Evolutionary conservation across 495 filamentous ascomycete species (phyloP).

Genomic region (Penicilliopsis zonata): DNA sequence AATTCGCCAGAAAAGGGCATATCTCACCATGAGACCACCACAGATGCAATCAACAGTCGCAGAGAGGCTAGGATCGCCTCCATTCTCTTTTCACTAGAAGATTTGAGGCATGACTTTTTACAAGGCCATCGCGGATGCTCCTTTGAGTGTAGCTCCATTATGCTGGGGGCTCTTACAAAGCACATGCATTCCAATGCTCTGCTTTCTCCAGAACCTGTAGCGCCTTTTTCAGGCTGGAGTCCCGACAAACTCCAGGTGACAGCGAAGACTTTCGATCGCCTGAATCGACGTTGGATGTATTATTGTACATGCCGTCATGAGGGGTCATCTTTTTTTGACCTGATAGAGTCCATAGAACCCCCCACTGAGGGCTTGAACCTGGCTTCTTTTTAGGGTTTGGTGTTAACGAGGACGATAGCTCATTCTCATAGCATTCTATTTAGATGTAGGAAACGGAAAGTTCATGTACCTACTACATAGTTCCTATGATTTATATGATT

Average conservation of each 20-base stretch:
- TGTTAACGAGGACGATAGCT: no score
- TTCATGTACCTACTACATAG: no score
- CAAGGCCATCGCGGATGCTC: slow-evolving; percentile 8
- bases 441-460: no score
- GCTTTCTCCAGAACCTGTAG: slow-evolving; percentile 9
- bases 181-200: slow-evolving; percentile 12
- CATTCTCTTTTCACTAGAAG: slow-evolving; percentile 6
- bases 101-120: slow-evolving; percentile 10
- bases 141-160: slow-evolving; percentile 19
- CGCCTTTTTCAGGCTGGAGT: slow-evolving; percentile 11
- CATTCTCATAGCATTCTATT: no score
- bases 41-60: slow-evolving; percentile 10
- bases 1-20: slow-evolving; percentile 1
- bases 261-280: no score
- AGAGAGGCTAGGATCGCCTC: slow-evolving; percentile 9
- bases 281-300: no score
- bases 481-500: no score
- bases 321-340: no score
- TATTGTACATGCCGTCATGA: no score
- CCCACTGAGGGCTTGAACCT: no score
- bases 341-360: no score
- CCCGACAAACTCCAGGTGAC: slow-evolving; percentile 3
- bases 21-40: slow-evolving; percentile 2
- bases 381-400: no score
- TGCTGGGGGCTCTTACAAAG: slow-evolving; percentile 16